These are phyloP conservation scores for Pachyrhizus erosus DNA, from an alignment of 306 rosid species.

Conservation along the genomic window DNA sequence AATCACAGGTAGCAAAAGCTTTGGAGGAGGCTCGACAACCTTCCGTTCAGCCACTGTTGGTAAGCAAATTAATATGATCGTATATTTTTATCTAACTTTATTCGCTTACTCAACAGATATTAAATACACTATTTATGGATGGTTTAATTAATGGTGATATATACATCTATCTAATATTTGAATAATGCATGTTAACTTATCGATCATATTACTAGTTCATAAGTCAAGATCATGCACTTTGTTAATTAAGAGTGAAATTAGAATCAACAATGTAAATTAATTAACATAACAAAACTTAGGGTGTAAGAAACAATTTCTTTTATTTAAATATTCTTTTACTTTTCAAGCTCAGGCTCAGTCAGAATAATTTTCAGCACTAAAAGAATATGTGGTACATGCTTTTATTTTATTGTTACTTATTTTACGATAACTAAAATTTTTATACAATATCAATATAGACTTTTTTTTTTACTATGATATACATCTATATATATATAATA, in stretches of 20 bases:
- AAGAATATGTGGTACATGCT: not conserved
- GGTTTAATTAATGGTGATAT: not conserved
- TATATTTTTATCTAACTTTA: not conserved
- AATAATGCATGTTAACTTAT: not conserved
- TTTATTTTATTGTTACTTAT: not conserved
- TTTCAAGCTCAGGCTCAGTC: not conserved
- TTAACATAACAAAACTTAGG: not conserved
- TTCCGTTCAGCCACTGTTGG: constrained; percentile 85
- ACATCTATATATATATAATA: no score
- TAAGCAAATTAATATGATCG: constrained; percentile 41
- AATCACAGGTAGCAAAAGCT: constrained; percentile 86
- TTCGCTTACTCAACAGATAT: not conserved
- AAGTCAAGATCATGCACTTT: not conserved
- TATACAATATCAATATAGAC: no score
- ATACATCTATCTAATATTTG: not conserved
- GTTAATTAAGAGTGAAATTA: not conserved
- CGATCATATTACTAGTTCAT: not conserved
- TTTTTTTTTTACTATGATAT: no score
- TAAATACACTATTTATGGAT: not conserved
- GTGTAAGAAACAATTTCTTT: not conserved
- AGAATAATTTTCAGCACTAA: not conserved
- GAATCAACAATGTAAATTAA: not conserved
- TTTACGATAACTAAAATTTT: not conserved
- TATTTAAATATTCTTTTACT: not conserved
- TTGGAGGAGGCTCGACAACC: constrained; percentile 88